A percentile compares a stretch with the other conserved stretches of the same genome.
phyloP scores from a whole-genome alignment of 2,329 filamentous ascomycete genomes.

The Talaromyces sp. region DNA sequence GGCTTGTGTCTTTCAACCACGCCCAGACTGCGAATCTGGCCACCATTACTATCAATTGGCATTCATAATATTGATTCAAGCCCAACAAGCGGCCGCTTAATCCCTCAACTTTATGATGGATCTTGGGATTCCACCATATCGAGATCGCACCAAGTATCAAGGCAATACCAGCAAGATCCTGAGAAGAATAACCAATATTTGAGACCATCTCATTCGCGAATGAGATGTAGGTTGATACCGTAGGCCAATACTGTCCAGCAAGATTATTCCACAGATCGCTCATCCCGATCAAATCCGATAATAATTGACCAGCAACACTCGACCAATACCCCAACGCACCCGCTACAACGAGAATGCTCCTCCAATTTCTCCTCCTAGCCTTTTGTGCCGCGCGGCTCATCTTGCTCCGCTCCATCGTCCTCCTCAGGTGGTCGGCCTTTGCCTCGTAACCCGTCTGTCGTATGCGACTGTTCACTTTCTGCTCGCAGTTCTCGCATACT shows the following conservation, averaged over 20 bases:
- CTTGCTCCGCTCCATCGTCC: constrained; percentile 65
- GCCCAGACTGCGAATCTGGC: constrained; percentile 44
- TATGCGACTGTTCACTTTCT: constrained; percentile 66
- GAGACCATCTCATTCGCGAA: constrained; percentile 23
- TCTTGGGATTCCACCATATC: constrained; percentile 50
- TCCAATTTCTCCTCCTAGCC: constrained; percentile 40
- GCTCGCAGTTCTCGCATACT: constrained; percentile 77
- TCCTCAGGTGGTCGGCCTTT: constrained; percentile 73
- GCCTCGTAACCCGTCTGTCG: constrained; percentile 72
- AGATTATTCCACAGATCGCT: constrained; percentile 23
- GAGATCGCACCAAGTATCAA: constrained; percentile 43
- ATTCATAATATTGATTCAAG: constrained; percentile 45
- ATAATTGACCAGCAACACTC: constrained; percentile 43
- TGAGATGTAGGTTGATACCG: constrained; percentile 22
- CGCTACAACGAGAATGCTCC: constrained; percentile 39
- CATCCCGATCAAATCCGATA: constrained; percentile 41
- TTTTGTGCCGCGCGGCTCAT: constrained; percentile 32
- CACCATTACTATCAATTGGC: constrained; percentile 45
- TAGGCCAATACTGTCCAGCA: constrained; percentile 17
- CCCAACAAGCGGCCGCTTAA: constrained; percentile 40
- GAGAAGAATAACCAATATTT: constrained; percentile 25
- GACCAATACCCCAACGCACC: constrained; percentile 44
- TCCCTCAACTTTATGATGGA: constrained; percentile 43
- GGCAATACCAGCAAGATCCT: constrained; percentile 33
- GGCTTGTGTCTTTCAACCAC: constrained; percentile 39